These are phyloP conservation scores for Platanthera zijinensis DNA, from an alignment of 106 monocot genomes.

Conservation along the genomic window DNA sequence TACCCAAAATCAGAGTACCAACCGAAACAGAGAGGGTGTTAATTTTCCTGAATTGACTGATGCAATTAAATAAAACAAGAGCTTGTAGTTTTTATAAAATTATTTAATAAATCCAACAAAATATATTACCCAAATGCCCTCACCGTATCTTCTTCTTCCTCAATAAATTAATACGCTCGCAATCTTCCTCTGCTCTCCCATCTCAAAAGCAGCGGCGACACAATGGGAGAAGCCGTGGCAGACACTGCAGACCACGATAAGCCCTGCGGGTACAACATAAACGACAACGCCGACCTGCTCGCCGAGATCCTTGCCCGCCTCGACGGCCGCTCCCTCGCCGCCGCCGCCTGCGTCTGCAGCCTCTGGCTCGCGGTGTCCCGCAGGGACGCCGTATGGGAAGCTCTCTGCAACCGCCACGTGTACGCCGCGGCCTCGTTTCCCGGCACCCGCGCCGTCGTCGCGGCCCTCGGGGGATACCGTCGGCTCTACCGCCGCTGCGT, in stretches of 20 bases:
- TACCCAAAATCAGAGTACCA: no score
- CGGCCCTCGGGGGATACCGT: constrained; percentile 12
- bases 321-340: constrained; percentile 20
- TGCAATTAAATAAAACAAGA: no score
- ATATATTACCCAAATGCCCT: neutral
- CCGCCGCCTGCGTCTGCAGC: constrained; percentile 18
- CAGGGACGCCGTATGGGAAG: constrained; percentile 24
- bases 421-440: neutral
- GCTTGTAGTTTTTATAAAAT: no score
- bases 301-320: constrained; percentile 15
- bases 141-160: neutral
- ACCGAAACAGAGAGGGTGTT: no score
- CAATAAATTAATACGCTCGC: neutral
- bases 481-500: constrained; percentile 17
- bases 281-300: constrained; percentile 19
- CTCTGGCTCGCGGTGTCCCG: constrained; percentile 14
- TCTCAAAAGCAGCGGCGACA: neutral
- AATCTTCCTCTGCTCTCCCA: neutral
- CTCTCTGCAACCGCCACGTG: constrained; percentile 22
- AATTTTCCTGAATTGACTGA: no score
- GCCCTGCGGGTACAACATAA: constrained; percentile 11
- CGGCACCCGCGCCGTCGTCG: constrained; percentile 2
- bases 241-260: neutral
- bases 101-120: no score
- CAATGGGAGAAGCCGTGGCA: neutral